Evolutionary conservation across 352 stramenopile genomes (phyloP).

Genomic region (Pythium utonaiense): DNA sequence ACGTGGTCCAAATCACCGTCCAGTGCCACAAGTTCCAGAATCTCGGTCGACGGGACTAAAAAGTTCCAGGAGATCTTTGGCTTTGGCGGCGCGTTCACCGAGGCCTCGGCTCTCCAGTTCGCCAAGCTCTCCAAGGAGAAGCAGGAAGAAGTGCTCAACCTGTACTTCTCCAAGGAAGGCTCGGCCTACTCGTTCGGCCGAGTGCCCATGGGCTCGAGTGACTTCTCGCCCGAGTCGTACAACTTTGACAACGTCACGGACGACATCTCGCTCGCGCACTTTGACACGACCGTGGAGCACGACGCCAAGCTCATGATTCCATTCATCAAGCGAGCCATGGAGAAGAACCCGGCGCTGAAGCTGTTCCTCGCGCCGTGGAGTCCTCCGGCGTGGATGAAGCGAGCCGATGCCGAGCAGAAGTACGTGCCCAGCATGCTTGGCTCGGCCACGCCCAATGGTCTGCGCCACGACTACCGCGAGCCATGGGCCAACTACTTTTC

Average conservation of each 20-base stretch:
- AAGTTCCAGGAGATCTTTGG: slow-evolving; percentile 81
- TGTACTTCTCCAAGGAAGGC: slow-evolving; percentile 87
- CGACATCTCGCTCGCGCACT: slow-evolving; percentile 72
- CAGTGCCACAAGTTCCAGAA: slow-evolving; percentile 26
- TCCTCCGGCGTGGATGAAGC: slow-evolving; percentile 88
- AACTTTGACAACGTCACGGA: slow-evolving; percentile 79
- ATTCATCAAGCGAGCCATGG: slow-evolving; percentile 70
- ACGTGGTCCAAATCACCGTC: slow-evolving; percentile 34
- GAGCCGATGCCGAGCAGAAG: slow-evolving; percentile 24
- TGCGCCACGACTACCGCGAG: slow-evolving; percentile 45
- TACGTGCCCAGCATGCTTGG: slow-evolving; percentile 64
- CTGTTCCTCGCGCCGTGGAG: slow-evolving; percentile 88
- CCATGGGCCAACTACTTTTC: slow-evolving; percentile 91
- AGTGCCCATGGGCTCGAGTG: slow-evolving; percentile 89
- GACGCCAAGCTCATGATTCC: slow-evolving; percentile 84
- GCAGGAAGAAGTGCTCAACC: slow-evolving; percentile 79
- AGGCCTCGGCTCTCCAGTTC: slow-evolving; percentile 88
- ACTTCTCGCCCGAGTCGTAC: slow-evolving; percentile 88
- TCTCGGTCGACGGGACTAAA: slow-evolving; percentile 47
- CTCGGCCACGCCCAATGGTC: slow-evolving; percentile 45
- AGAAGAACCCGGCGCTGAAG: slow-evolving; percentile 68
- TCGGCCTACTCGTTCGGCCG: slow-evolving; percentile 86
- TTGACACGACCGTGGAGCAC: slow-evolving; percentile 68
- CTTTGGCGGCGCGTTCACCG: slow-evolving; percentile 92
- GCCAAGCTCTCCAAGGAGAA: slow-evolving; percentile 66